Conservation (phyloP, 2,329 filamentous ascomycete genomes). For the Aspergillus arachidicola region DNA sequence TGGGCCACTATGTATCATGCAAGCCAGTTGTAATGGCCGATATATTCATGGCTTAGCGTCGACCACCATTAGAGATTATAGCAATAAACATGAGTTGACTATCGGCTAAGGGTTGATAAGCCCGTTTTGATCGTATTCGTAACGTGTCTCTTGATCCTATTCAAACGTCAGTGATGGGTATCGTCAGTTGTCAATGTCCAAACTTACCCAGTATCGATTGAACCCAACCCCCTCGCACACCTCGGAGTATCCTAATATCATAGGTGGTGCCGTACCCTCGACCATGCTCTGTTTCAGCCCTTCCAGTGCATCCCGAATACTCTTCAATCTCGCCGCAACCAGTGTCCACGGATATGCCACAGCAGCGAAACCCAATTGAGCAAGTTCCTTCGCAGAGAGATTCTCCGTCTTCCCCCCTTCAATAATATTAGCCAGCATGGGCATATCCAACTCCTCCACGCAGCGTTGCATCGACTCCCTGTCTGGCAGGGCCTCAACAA, state of each 20-base stretch:
- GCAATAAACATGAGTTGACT: too few relatives aligned
- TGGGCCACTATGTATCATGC: too few relatives aligned
- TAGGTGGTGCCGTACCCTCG: slow-evolving; percentile 41
- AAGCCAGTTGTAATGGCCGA: background rate
- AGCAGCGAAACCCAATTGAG: slow-evolving; percentile 42
- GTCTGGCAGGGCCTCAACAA: slow-evolving; percentile 50
- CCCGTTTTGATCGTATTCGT: background rate
- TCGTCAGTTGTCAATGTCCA: background rate
- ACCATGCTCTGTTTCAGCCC: slow-evolving; percentile 46
- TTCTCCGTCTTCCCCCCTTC: slow-evolving; percentile 48
- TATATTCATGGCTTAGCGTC: too few relatives aligned
- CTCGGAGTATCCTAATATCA: slow-evolving; percentile 47
- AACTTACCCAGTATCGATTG: slow-evolving; percentile 40
- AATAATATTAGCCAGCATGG: slow-evolving; percentile 50
- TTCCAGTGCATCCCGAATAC: slow-evolving; percentile 37
- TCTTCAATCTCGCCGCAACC: slow-evolving; percentile 48
- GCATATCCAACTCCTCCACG: slow-evolving; percentile 41
- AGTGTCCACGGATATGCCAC: slow-evolving; percentile 51
- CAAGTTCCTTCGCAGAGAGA: slow-evolving; percentile 42
- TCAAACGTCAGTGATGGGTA: background rate
- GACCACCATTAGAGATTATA: too few relatives aligned
- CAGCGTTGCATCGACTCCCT: slow-evolving; percentile 44
- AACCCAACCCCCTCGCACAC: slow-evolving; percentile 52
- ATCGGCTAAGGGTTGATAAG: background rate
- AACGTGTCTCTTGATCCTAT: background rate